These are phyloP conservation scores for Yamadazyma phyllophila DNA, from an alignment of 805 yeast genomes.

Conservation along the genomic window DNA sequence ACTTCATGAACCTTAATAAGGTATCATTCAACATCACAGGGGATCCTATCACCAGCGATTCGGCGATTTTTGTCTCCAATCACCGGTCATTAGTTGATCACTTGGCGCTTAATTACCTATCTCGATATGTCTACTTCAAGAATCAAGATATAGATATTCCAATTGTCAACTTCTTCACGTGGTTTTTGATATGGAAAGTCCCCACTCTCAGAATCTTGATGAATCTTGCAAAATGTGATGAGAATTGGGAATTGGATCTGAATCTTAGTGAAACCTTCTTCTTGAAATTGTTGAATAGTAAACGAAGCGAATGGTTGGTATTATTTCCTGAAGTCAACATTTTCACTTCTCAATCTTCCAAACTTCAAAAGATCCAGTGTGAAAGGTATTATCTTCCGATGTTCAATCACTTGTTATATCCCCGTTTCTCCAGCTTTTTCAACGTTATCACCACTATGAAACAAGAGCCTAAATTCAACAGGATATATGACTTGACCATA, in stretches of 20 bases:
- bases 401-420: slow-evolving; percentile 65
- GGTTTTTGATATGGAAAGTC: slow-evolving; percentile 64
- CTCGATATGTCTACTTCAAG: slow-evolving; percentile 24
- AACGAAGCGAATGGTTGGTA: slow-evolving; percentile 58
- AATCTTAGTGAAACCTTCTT: slow-evolving; percentile 35
- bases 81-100: slow-evolving; percentile 72
- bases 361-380: slow-evolving; percentile 53
- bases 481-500: slow-evolving; percentile 57
- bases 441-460: slow-evolving; percentile 47
- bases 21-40: slow-evolving; percentile 42
- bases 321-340: slow-evolving; percentile 86
- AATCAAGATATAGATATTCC: slow-evolving; percentile 27
- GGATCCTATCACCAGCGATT: slow-evolving; percentile 34
- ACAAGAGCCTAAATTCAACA: slow-evolving; percentile 34
- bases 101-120: slow-evolving; percentile 47
- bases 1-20: slow-evolving; percentile 32
- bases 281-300: slow-evolving; percentile 32
- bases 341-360: slow-evolving; percentile 47
- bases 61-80: slow-evolving; percentile 49
- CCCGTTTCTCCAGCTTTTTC: slow-evolving; percentile 63
- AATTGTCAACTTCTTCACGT: slow-evolving; percentile 58
- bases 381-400: slow-evolving; percentile 59
- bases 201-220: slow-evolving; percentile 52
- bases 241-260: slow-evolving; percentile 61
- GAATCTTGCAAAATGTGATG: slow-evolving; percentile 57